Base-by-base conservation (phyloP, 495 filamentous ascomycete species). In the Elasticomyces elasticus region DNA sequence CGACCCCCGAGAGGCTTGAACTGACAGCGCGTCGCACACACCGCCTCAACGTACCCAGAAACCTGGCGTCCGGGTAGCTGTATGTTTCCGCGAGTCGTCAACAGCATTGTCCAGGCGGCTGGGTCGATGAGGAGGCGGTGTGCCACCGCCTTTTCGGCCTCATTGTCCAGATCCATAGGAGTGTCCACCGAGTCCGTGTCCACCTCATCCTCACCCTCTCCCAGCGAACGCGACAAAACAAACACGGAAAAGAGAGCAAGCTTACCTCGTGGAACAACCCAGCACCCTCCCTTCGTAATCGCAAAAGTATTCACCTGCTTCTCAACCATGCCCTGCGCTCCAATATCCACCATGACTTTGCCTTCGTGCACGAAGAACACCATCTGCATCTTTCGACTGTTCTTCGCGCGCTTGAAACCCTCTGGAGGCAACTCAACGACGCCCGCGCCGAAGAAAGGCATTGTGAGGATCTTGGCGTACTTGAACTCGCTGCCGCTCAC, bases 221-320 rank as follows among this genome's bases (percentile, higher is more conserved):
- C 10, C 33, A 37, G 33, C 10, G 10, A 10, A n/a, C 33, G 10
- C 33, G 33, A n/a, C n/a, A n/a, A n/a, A 37, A 15, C 30, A 40
- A 4, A 40, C 5, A 40, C 31, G 53, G 63, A 25, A 25, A 51
- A 76, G n/a, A n/a, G n/a, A n/a, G n/a, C n/a, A n/a, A n/a, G n/a
- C 84, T 75, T 66, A 96, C 92, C 94, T 80, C 89, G 79, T 13
- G 92, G 94, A 53, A 96, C 88, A 67, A 92, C 88, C 71, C 86
- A 96, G 59, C 92, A 82, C 26, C 89, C 89, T 26, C 90, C 90
- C 61, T 86, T 86, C 12, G 83, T 78, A 54, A 94, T 86, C 55
- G 82, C 77, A 65, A 95, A 96, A 58, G 74, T 74, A n/a, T 80
- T 86, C 52, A 49, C 52, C 24, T 53, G 41, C 19, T 15, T 28